A percentile compares a stretch with the other conserved stretches of the same genome.
These are phyloP conservation scores for Zymoseptoria ardabiliae DNA, from an alignment of 2,329 filamentous ascomycete genomes.

Conservation along the genomic window DNA sequence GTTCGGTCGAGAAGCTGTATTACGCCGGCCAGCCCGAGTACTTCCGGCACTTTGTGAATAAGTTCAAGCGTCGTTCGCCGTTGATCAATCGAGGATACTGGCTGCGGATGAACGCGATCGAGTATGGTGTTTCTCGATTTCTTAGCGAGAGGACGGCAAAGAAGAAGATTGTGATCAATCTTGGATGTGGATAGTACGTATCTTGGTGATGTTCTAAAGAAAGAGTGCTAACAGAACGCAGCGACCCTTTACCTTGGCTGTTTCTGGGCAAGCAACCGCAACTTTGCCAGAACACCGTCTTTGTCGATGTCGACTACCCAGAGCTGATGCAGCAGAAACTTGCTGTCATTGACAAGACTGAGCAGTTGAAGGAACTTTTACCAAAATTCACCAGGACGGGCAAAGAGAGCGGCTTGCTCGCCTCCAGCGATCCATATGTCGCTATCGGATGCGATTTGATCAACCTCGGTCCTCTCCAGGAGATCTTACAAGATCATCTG, in stretches of 20 bases:
- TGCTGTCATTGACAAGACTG: conserved; percentile 56
- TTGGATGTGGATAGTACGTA: conserved; percentile 79
- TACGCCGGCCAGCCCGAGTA: conserved; percentile 70
- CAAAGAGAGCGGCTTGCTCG: conserved; percentile 42
- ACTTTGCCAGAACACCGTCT: conserved; percentile 53
- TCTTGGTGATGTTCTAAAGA: neutral
- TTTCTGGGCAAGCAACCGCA: conserved; percentile 61
- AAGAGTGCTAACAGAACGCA: conserved; percentile 32
- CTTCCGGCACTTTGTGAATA: conserved; percentile 80
- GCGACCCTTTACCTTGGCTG: conserved; percentile 82
- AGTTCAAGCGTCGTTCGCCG: conserved; percentile 74
- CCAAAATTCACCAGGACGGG: conserved; percentile 34
- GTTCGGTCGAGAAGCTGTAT: conserved; percentile 86
- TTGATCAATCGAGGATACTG: conserved; percentile 87
- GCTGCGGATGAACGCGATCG: conserved; percentile 75
- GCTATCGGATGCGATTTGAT: conserved; percentile 77
- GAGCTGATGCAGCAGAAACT: conserved; percentile 71
- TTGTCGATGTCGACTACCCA: conserved; percentile 81
- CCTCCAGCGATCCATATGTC: conserved; percentile 63
- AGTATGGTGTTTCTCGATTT: conserved; percentile 68
- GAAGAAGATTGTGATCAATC: conserved; percentile 68
- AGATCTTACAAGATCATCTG: conserved; percentile 52
- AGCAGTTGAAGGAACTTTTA: conserved; percentile 49
- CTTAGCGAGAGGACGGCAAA: conserved; percentile 51
- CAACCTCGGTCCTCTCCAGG: conserved; percentile 54